These are phyloP conservation scores for Fusarium sp. DNA, from an alignment of 2,329 filamentous ascomycete species.

Conservation along the genomic window DNA sequence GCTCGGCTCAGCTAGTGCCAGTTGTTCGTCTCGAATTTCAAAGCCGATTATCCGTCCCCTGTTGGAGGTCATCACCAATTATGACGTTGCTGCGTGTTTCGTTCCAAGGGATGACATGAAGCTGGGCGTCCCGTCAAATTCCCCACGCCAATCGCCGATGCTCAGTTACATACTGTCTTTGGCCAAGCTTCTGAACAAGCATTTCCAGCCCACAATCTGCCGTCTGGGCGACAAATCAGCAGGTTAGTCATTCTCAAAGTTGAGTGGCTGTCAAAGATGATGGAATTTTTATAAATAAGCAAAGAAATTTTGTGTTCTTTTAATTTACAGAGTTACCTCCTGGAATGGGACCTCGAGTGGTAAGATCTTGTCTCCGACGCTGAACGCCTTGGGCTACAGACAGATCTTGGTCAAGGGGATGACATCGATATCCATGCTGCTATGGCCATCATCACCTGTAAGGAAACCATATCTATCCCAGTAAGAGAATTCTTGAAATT, in stretches of 20 bases:
- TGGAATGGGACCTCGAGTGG: no score
- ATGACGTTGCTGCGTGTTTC: conserved; percentile 9
- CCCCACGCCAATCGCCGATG: conserved; percentile 32
- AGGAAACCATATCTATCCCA: background rate
- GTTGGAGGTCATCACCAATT: background rate
- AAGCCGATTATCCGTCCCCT: conserved; percentile 33
- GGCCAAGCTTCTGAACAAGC: conserved; percentile 35
- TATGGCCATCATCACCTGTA: background rate
- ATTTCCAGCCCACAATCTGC: conserved; percentile 35
- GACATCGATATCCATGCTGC: no score
- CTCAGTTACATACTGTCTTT: conserved; percentile 22
- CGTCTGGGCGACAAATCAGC: conserved; percentile 11
- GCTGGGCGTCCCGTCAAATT: background rate
- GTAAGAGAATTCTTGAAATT: background rate
- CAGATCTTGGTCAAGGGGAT: no score
- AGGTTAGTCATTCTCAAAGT: background rate
- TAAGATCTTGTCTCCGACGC: no score
- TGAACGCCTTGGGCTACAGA: no score
- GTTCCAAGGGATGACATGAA: background rate
- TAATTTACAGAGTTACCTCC: no score
- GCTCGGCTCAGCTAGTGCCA: background rate
- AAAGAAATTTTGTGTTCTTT: no score
- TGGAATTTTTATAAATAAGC: background rate
- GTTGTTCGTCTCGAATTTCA: background rate
- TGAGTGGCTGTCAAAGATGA: background rate